Evolutionary conservation across 2,329 filamentous ascomycete species (phyloP).

Genomic region (Botrytis squamosa): DNA sequence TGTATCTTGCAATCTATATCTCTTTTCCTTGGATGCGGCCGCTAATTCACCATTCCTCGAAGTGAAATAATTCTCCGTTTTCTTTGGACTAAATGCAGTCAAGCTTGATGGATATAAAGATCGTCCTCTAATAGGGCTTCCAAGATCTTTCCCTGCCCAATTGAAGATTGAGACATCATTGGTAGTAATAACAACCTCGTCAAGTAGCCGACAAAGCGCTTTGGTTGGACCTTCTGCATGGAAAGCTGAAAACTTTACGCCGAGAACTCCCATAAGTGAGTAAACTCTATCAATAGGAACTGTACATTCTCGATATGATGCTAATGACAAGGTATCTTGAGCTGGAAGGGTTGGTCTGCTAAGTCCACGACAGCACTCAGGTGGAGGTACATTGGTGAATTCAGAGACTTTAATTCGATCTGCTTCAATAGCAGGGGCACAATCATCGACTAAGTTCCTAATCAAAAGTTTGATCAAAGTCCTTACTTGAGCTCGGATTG

Average conservation of each 20-base stretch:
- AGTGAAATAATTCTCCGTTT: slow-evolving; percentile 23
- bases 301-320: slow-evolving; percentile 34
- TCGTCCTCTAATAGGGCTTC: slow-evolving; percentile 38
- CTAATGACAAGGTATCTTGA: slow-evolving; percentile 34
- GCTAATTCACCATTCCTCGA: slow-evolving; percentile 30
- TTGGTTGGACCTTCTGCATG: slow-evolving; percentile 39
- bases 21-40: slow-evolving; percentile 31
- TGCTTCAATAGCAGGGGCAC: slow-evolving; percentile 1
- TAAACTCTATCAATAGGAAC: slow-evolving; percentile 38
- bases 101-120: slow-evolving; percentile 39
- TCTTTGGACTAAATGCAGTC: slow-evolving; percentile 33
- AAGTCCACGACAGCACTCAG: slow-evolving; percentile 22
- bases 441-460: slow-evolving; percentile 18
- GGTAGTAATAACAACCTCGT: slow-evolving; percentile 37
- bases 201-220: slow-evolving; percentile 38
- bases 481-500: slow-evolving; percentile 17
- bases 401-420: slow-evolving; percentile 19
- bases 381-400: slow-evolving; percentile 19
- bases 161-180: slow-evolving; percentile 42
- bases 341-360: slow-evolving; percentile 33
- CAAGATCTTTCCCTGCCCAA: slow-evolving; percentile 39
- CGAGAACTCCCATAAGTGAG: slow-evolving; percentile 40
- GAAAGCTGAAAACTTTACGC: slow-evolving; percentile 39
- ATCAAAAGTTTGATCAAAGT: slow-evolving; percentile 22
- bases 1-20: slow-evolving; percentile 34